A percentile compares a stretch with the other conserved stretches of the same genome.
Evolutionary conservation across 2,329 filamentous ascomycete genomes (phyloP).

Genomic region (Ceratocystis lukuohia): DNA sequence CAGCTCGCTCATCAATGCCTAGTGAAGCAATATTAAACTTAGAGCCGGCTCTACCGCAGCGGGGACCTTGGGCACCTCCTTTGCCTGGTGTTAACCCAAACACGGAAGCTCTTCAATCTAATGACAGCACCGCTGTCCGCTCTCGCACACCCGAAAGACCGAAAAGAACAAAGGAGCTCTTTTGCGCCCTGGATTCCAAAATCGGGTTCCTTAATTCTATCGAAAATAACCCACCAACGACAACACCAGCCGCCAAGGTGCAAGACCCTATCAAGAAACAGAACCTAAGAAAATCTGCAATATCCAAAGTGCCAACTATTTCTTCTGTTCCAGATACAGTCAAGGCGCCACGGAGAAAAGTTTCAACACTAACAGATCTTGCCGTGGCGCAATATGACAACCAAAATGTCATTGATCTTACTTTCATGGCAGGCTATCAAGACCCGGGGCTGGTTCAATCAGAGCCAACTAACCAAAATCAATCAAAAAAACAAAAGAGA

Average conservation of each 20-base stretch:
- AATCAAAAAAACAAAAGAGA: constrained; percentile 19
- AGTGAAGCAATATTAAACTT: constrained; percentile 12
- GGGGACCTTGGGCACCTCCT: constrained; percentile 13
- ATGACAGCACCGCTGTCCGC: not conserved
- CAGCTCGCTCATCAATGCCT: not conserved
- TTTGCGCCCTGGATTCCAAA: not conserved
- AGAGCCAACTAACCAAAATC: constrained; percentile 21
- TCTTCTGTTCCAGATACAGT: not conserved
- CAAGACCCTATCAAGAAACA: constrained; percentile 3
- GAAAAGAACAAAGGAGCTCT: not conserved
- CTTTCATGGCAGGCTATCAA: constrained; percentile 17
- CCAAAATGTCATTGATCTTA: constrained; percentile 14
- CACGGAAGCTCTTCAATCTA: not conserved
- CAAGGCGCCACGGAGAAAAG: constrained; percentile 16
- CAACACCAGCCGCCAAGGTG: not conserved
- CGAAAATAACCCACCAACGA: not conserved
- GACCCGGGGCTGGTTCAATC: constrained; percentile 13
- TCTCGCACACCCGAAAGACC: not conserved
- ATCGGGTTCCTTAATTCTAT: constrained; percentile 2
- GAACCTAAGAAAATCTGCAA: not conserved
- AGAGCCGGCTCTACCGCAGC: constrained; percentile 12
- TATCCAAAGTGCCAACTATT: not conserved
- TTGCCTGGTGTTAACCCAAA: not conserved
- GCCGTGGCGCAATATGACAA: constrained; percentile 18
- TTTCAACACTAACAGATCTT: constrained; percentile 16